Evolutionary conservation across 495 filamentous ascomycete species (phyloP).

Genomic region (Aspergillus campestris): DNA sequence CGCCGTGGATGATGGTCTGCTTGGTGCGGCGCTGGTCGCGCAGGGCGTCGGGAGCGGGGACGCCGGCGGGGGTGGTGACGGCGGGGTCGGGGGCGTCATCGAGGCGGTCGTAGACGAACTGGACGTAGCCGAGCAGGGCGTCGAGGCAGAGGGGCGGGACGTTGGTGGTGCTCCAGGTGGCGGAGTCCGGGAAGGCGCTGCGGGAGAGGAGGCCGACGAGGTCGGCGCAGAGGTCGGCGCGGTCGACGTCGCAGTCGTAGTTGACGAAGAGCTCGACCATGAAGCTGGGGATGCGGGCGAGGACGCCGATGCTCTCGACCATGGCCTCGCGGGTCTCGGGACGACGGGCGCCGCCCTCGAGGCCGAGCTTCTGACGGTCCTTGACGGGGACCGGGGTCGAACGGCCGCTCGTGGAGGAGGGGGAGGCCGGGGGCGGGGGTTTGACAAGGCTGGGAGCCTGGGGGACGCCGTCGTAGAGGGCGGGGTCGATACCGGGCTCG

Average conservation of each 20-base stretch:
- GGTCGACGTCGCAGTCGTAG: slow-evolving; percentile 93
- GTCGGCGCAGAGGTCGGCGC: slow-evolving; percentile 88
- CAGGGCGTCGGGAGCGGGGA: slow-evolving; percentile 56
- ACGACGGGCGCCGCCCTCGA: slow-evolving; percentile 86
- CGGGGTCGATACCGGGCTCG: slow-evolving; percentile 83
- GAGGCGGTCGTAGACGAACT: slow-evolving; percentile 80
- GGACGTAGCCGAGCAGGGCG: slow-evolving; percentile 80
- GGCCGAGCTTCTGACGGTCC: slow-evolving; percentile 83
- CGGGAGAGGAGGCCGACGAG: slow-evolving; percentile 86
- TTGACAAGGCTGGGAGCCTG: slow-evolving; percentile 82
- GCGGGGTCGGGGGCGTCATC: slow-evolving; percentile 54
- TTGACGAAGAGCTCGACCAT: slow-evolving; percentile 96
- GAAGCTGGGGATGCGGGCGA: slow-evolving; percentile 85
- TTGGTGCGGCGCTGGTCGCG: slow-evolving; percentile 67
- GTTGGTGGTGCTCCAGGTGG: slow-evolving; percentile 98
- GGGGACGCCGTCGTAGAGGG: slow-evolving; percentile 87
- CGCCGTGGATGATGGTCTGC: slow-evolving; percentile 77
- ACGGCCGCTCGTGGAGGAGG: slow-evolving; percentile 69
- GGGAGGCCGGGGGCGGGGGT: slow-evolving; percentile 64
- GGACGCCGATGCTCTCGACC: slow-evolving; percentile 90
- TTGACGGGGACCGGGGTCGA: slow-evolving; percentile 90
- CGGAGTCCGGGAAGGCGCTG: slow-evolving; percentile 94
- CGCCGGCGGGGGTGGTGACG: slow-evolving; percentile 52
- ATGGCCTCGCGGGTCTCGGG: slow-evolving; percentile 96
- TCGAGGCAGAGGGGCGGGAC: slow-evolving; percentile 94